Evolutionary conservation across 495 filamentous ascomycete genomes (phyloP).

Genomic region (Aspergillus campestris): DNA sequence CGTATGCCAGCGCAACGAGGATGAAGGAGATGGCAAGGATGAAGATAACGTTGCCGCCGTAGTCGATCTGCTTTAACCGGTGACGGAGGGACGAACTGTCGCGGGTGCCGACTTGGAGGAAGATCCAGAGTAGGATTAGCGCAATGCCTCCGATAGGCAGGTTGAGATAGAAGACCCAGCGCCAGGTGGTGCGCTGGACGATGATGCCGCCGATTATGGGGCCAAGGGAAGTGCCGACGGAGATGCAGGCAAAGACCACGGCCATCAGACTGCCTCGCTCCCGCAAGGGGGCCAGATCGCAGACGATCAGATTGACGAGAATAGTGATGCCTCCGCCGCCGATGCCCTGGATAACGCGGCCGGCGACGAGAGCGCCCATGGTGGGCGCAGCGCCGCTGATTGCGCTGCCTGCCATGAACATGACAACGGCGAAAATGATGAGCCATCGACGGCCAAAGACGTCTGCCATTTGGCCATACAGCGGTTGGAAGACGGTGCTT

Average conservation of each 20-base stretch:
- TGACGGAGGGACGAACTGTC: background rate
- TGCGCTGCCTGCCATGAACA: constrained; percentile 38
- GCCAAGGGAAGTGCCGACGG: constrained; percentile 18
- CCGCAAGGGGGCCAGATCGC: constrained; percentile 24
- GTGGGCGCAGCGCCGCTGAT: constrained; percentile 20
- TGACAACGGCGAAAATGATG: constrained; percentile 23
- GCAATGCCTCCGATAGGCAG: constrained; percentile 36
- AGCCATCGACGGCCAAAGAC: constrained; percentile 44
- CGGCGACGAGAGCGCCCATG: constrained; percentile 14
- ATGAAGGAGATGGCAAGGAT: background rate
- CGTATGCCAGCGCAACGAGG: background rate
- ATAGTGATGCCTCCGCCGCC: constrained; percentile 24
- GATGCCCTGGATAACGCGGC: constrained; percentile 28
- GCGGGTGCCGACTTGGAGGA: too few relatives aligned
- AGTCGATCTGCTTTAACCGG: background rate
- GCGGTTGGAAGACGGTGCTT: constrained; percentile 15
- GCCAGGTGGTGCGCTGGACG: constrained; percentile 15
- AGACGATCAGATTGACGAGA: constrained; percentile 25
- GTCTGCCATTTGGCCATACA: constrained; percentile 35
- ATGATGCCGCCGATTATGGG: constrained; percentile 23
- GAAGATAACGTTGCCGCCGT: background rate
- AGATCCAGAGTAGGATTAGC: constrained; percentile 6
- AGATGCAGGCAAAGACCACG: constrained; percentile 9
- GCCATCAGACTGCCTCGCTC: constrained; percentile 22
- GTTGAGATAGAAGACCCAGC: constrained; percentile 30